Base-by-base conservation (phyloP, 2,329 filamentous ascomycete species). In the Furcasterigmium furcatum region DNA sequence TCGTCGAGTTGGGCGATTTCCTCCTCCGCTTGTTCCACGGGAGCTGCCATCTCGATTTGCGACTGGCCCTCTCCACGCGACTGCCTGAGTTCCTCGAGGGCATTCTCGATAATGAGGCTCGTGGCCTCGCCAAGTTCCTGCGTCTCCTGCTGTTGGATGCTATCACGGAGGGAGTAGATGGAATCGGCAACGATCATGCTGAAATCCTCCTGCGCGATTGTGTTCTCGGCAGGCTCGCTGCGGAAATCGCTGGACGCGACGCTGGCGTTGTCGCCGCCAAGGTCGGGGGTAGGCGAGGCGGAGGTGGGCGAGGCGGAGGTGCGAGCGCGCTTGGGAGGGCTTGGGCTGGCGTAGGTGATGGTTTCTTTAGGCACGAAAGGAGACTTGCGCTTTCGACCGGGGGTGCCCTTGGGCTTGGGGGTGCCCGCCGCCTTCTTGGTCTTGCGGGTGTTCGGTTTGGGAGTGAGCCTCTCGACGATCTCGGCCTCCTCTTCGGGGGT, bases 121-220 rank as follows among this genome's bases (percentile, higher is more conserved):
- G 79, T 81, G 25, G 73, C 72, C 16, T 82, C 77, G 4, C 77
- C 79, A 50, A 80, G 66, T 24, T 79, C 74, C 9, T 70, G 64
- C 4, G 67, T 58, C 2, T 58, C 53, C 3, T 63, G 60, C 4
- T 61, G 58, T 20, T 63, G 59, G n/a, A 57, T 52, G 47, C 59
- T 64, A 45, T 70, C 67, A 29, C 72, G 71, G 45, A 80, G 64
- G 0, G 76, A 77, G 3, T 73, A 74, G 16, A 82, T 63, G 3
- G 76, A 77, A 38, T 77, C 70, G 48, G 79, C 70, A 25, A 76
- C 76, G 46, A 81, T 81, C 76, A 80, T 80, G 56, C 77, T 81
- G 50, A 81, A 80, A 32, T 76, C 74, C 48, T 81, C 77, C n/a
- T 75, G 68, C 4, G 68, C 66, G 39, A 75, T 67, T 1, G 68